Evolutionary conservation across 768 basidiomycete genomes (phyloP).

Genomic region (Lactarius indigo): DNA sequence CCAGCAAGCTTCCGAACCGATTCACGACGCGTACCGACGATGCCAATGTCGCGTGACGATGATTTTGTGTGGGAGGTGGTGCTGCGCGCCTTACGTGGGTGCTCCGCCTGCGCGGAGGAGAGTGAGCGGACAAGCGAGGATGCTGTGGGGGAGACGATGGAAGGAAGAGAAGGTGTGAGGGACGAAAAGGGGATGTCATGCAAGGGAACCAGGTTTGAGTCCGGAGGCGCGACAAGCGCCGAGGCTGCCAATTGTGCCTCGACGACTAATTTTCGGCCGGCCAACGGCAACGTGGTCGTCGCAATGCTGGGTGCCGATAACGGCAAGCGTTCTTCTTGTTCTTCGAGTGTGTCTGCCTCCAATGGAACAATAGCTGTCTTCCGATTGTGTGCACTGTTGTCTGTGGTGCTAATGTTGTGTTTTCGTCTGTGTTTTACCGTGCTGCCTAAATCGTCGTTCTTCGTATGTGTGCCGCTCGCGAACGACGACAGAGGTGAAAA

Average conservation of each 20-base stretch:
- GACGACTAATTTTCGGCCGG: conserved; percentile 7
- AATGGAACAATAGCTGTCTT: conserved; percentile 13
- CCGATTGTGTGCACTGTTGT: conserved; percentile 1
- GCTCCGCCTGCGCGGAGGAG: neutral
- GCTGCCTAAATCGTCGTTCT: conserved; percentile 6
- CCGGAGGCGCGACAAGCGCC: conserved; percentile 15
- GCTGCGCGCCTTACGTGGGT: neutral
- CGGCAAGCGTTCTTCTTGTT: neutral
- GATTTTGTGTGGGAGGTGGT: conserved; percentile 34
- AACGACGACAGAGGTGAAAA: conserved; percentile 15
- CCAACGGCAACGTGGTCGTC: conserved; percentile 6
- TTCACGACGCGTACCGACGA: conserved; percentile 43
- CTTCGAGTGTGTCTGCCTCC: neutral
- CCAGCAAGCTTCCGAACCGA: conserved; percentile 28
- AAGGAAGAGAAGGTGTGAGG: conserved; percentile 35
- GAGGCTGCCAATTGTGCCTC: conserved; percentile 15
- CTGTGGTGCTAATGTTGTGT: neutral
- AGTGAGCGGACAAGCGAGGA: neutral
- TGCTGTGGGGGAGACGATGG: conserved; percentile 33
- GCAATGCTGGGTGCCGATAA: neutral
- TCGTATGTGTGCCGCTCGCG: neutral
- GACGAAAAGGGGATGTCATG: conserved; percentile 8
- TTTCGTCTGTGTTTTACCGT: conserved; percentile 7
- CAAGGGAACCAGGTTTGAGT: neutral
- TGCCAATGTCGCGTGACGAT: conserved; percentile 47